Base-by-base conservation (phyloP, 163 green algal species). In the Scenedesmus sp. region DNA sequence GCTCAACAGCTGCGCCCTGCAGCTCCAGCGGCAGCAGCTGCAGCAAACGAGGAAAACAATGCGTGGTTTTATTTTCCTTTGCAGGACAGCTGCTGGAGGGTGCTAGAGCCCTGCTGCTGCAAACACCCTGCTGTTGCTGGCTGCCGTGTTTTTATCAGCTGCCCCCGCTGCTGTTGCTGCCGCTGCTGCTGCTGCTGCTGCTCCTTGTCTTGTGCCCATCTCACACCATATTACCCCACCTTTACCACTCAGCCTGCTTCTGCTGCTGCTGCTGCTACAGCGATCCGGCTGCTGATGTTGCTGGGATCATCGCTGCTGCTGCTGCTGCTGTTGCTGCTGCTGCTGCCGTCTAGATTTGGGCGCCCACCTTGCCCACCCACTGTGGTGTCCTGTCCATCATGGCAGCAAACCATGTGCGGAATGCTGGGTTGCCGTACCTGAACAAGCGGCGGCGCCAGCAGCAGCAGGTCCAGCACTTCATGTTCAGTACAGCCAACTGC, bases 361-460 rank as follows among this genome's bases (percentile, higher is more conserved):
- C 59, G 54, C 55, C 12, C 70, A 79, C 70, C 23, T 79, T 79
- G 12, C 70, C 23, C 23, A 79, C 70, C 70, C 70, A 79, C 70
- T 52, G 70, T 15, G 70, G 23, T 13, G 70, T 79, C 70, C 23
- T 79, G 70, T 93, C 84, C 16, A 12, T 52, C 87, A 95, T 91
- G 26, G 81, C 82, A 0, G 87, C 90, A 89, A 94, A 93, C 97
- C 97, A 99, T 3, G 91, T 94, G 70, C 97, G 94, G 94, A 96
- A 99, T 0, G 98, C 96, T 0, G 98, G 97, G 93, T 99, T 99
- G 91, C 98, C 98, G 91, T 99, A 99, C 7, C 98, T 94, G 92
- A 79, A 52, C 70, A 79, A 20, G 70, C 70, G 52, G 70, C 70
- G 52, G 70, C 70, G 52, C 23, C 70, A 52, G 23, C 70, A 79